Conservation (phyloP, 2,329 filamentous ascomycete species). For the Helminthosporium solani region DNA sequence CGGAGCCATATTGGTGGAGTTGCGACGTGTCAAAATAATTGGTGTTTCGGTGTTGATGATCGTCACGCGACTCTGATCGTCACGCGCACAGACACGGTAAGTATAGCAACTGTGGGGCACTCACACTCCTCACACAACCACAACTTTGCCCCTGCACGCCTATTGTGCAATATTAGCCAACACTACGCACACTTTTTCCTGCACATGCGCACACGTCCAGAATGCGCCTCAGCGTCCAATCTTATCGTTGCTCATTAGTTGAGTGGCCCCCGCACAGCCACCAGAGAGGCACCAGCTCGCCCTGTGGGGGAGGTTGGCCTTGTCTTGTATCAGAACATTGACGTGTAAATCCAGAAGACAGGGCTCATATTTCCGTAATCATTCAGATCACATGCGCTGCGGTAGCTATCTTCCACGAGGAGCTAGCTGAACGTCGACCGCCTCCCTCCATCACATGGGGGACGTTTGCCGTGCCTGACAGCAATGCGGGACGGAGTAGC, state of each 20-base stretch:
- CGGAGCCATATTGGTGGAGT: too few species aligned
- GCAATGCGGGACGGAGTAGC: too few species aligned
- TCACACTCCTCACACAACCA: too few species aligned
- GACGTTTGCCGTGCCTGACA: neutral
- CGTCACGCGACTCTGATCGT: too few species aligned
- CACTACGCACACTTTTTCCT: too few species aligned
- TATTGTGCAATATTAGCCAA: too few species aligned
- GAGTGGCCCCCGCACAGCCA: conserved; percentile 1
- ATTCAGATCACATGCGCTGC: conserved; percentile 9
- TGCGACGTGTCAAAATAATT: too few species aligned
- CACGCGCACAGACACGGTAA: too few species aligned
- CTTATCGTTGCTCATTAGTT: neutral
- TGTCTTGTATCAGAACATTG: neutral
- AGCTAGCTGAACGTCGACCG: conserved; percentile 17
- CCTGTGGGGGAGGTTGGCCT: neutral
- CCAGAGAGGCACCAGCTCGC: neutral
- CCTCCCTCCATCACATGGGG: neutral
- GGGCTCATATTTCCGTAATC: conserved; percentile 13
- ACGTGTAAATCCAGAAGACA: neutral
- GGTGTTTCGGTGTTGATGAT: too few species aligned
- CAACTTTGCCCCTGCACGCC: too few species aligned
- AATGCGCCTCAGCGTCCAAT: conserved; percentile 2
- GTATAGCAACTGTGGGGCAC: too few species aligned
- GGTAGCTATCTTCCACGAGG: conserved; percentile 4
- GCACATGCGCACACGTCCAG: neutral